A percentile compares a stretch with the other conserved stretches of the same genome.
phyloP scores from a whole-genome alignment of 2,329 filamentous ascomycete species.

The Westerdykella sp. region DNA sequence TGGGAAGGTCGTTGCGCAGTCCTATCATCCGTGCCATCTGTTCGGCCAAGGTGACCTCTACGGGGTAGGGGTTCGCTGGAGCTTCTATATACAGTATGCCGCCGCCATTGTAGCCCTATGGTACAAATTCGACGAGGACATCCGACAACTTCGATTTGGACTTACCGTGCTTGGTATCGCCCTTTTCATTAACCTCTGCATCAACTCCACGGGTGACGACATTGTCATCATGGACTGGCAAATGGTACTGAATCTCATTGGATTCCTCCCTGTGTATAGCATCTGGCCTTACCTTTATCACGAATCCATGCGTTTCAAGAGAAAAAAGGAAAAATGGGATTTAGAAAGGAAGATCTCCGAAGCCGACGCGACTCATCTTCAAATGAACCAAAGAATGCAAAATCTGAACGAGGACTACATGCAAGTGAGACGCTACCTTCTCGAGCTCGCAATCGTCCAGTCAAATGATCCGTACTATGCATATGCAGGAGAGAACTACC shows the following conservation, averaged over 20 bases:
- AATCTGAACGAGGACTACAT: neutral
- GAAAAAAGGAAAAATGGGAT: neutral
- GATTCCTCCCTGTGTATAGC: neutral
- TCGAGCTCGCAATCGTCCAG: neutral
- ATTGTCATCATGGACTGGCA: neutral
- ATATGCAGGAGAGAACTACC: neutral
- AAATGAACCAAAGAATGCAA: neutral
- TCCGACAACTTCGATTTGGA: neutral
- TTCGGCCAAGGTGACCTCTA: constrained; percentile 26
- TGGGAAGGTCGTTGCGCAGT: neutral
- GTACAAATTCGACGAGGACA: neutral
- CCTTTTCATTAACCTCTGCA: neutral
- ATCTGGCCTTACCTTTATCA: neutral
- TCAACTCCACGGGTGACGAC: neutral
- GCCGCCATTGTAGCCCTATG: neutral
- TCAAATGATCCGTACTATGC: neutral
- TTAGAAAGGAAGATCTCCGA: neutral
- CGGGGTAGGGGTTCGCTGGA: neutral
- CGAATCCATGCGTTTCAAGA: neutral
- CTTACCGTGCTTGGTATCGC: neutral
- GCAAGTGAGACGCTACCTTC: neutral
- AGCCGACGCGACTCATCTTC: neutral
- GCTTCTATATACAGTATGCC: constrained; percentile 1
- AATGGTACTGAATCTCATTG: neutral
- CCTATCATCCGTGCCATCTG: constrained; percentile 22